Conservation (phyloP, 2,329 filamentous ascomycete species). For the Pseudogymnoascus sp. region DNA sequence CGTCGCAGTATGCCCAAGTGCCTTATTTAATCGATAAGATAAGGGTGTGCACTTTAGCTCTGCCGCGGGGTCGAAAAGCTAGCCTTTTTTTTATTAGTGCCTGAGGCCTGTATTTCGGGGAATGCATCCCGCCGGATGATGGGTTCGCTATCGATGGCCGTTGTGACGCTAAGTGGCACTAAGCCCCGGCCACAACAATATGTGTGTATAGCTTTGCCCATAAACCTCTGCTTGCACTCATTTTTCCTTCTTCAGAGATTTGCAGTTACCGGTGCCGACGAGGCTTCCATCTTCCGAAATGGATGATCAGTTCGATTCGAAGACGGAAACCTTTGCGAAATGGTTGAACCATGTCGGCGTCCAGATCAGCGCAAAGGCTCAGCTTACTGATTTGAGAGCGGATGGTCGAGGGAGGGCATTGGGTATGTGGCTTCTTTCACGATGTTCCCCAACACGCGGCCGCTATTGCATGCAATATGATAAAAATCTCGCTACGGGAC, state of each 20-base stretch:
- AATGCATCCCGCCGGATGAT: slow-evolving; percentile 1
- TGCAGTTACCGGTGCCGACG: not conserved
- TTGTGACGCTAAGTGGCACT: slow-evolving; percentile 7
- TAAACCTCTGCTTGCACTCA: not conserved
- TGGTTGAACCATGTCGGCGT: slow-evolving; percentile 50
- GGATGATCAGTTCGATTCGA: slow-evolving; percentile 18
- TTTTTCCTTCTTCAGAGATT: not conserved
- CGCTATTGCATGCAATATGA: not conserved
- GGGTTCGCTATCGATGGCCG: slow-evolving; percentile 1
- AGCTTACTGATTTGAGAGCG: slow-evolving; percentile 48
- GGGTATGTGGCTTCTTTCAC: slow-evolving; percentile 38
- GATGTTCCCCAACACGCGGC: slow-evolving; percentile 13
- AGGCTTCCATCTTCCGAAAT: not conserved
- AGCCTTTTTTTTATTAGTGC: not conserved
- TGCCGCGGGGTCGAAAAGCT: not conserved
- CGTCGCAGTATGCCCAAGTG: not conserved
- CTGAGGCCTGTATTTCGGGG: not conserved
- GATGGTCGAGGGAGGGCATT: slow-evolving; percentile 53
- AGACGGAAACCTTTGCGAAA: slow-evolving; percentile 43
- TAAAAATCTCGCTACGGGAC: not conserved
- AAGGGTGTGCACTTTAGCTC: slow-evolving; percentile 2
- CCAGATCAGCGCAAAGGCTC: slow-evolving; percentile 48
- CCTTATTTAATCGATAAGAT: slow-evolving; percentile 7
- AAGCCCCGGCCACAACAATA: slow-evolving; percentile 7
- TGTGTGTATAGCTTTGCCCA: slow-evolving; percentile 3